phyloP scores from a whole-genome alignment of 2,329 filamentous ascomycete genomes.

The Xenosphaeropsis pyriputrescens region DNA sequence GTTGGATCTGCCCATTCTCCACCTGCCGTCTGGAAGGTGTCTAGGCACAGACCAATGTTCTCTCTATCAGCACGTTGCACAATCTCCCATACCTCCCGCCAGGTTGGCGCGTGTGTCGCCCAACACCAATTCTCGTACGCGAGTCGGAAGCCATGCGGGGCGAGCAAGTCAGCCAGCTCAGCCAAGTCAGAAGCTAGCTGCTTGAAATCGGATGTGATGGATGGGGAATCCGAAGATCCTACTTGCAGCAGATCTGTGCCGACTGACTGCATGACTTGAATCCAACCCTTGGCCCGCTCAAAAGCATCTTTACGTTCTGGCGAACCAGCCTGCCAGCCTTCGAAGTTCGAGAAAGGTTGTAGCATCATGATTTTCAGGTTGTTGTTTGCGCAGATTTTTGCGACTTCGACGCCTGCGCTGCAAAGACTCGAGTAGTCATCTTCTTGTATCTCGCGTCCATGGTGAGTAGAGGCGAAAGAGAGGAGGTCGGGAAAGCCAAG shows the following conservation, averaged over 20 bases:
- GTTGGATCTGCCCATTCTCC: slow-evolving; percentile 62
- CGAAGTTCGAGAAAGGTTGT: slow-evolving; percentile 65
- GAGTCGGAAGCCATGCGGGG: slow-evolving; percentile 38
- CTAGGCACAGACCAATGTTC: slow-evolving; percentile 62
- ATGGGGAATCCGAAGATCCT: slow-evolving; percentile 47
- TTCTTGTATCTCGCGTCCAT: slow-evolving; percentile 32
- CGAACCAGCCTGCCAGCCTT: slow-evolving; percentile 52
- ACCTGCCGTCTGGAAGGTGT: slow-evolving; percentile 64
- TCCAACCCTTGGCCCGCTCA: slow-evolving; percentile 48
- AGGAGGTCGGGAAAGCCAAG: slow-evolving; percentile 62
- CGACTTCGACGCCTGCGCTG: slow-evolving; percentile 36
- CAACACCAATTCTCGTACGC: slow-evolving; percentile 79
- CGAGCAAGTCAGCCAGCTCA: slow-evolving; percentile 47
- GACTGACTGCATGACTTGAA: slow-evolving; percentile 53
- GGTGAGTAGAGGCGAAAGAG: slow-evolving; percentile 38
- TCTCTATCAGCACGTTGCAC: slow-evolving; percentile 43
- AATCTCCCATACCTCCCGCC: slow-evolving; percentile 57
- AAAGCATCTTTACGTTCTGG: slow-evolving; percentile 47
- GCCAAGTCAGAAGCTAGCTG: slow-evolving; percentile 45
- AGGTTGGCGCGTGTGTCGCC: slow-evolving; percentile 54
- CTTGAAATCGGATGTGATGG: slow-evolving; percentile 32
- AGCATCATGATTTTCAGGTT: slow-evolving; percentile 51
- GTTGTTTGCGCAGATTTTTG: slow-evolving; percentile 34
- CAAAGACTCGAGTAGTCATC: slow-evolving; percentile 45
- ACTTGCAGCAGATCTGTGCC: slow-evolving; percentile 60